Base-by-base conservation (phyloP, 2,329 filamentous ascomycete genomes). In the Aspergillus sp. region DNA sequence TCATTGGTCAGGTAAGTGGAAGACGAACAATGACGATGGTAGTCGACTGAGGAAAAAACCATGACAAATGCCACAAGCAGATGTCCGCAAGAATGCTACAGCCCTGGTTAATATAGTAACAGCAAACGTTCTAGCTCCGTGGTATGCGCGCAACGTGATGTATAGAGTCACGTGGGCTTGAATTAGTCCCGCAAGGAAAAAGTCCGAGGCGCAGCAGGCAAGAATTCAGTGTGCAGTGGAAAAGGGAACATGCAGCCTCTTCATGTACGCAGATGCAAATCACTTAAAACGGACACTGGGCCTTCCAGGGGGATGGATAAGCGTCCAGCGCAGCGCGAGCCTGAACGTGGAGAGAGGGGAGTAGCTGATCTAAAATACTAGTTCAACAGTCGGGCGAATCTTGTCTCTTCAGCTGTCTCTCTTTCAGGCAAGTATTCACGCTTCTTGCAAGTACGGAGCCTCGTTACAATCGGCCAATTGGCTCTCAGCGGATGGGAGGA, bases 1-100 rank as follows among this genome's bases (percentile, higher is more conserved):
- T 70, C 73, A 77, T 77, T 67, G 64, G 67, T 67, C 51, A 61
- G 57, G 61, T 64, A 39, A 65, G 61, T 36, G 49, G 53, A 52
- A 55, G 43, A 50, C 59, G 49, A 59, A 58, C 58, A 62, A 54
- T 47, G 36, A 43, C 30, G 56, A 38, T 58, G 12, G 8, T 54
- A 53, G 28, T 53, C 43, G 57, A 50, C 60, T 59, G 36, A 50
- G 52, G 53, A 51, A 62, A 66, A 19, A 61, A 66, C 58, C 62
- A 69, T 61, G 61, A 64, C 60, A 60, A 59, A 50, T 21, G 28
- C n/a, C 58, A 57, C 63, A 61, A 54, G 41, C 32, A 30, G 25
- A 43, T 47, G 38, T 36, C 32, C 32, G 36, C 32, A 30, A 55
- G 19, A 56, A 59, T 28, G 32, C 38, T 58, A 61, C 56, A 48